These are phyloP conservation scores for Leishmania mexicana DNA, from an alignment of 208 protist species.

Conservation along the genomic window DNA sequence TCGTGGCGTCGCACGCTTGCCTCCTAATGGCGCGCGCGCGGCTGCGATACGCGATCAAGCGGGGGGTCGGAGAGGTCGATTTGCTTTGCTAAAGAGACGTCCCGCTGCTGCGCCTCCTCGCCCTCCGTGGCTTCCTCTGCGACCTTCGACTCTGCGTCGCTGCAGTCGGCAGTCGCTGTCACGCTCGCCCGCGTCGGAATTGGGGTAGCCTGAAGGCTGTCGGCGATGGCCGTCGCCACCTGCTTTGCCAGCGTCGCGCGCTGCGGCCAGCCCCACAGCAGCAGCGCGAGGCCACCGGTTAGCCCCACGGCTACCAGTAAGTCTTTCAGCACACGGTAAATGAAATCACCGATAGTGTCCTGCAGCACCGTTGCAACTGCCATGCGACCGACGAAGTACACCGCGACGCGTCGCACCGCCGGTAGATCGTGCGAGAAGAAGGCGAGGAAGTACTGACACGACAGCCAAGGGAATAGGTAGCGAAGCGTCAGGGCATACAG, in stretches of 20 bases:
- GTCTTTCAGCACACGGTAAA: conserved; percentile 61
- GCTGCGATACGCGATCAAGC: neutral
- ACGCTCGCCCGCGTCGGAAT: conserved; percentile 7
- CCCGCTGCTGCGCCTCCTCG: conserved; percentile 1
- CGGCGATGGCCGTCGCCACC: conserved; percentile 38
- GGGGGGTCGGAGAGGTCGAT: conserved; percentile 18
- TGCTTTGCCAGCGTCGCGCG: conserved; percentile 31
- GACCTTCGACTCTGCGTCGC: neutral
- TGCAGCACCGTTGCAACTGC: conserved; percentile 49
- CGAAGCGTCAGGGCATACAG: conserved; percentile 69
- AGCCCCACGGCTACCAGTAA: conserved; percentile 45
- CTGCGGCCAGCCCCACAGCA: conserved; percentile 49
- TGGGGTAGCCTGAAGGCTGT: conserved; percentile 32
- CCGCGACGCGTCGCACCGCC: conserved; percentile 16
- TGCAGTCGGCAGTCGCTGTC: neutral
- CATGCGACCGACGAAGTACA: conserved; percentile 35
- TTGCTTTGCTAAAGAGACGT: conserved; percentile 5
- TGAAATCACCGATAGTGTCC: conserved; percentile 66
- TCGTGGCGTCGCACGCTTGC: neutral
- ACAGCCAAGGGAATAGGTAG: conserved; percentile 69
- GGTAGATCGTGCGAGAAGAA: conserved; percentile 58
- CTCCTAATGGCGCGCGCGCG: neutral
- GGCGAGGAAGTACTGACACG: conserved; percentile 55
- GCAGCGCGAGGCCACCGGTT: conserved; percentile 26
- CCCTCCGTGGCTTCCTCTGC: neutral